A percentile compares a stretch with the other conserved stretches of the same genome.
phyloP scores from a whole-genome alignment of 106 monocot species.

The Allium fistulosum region DNA sequence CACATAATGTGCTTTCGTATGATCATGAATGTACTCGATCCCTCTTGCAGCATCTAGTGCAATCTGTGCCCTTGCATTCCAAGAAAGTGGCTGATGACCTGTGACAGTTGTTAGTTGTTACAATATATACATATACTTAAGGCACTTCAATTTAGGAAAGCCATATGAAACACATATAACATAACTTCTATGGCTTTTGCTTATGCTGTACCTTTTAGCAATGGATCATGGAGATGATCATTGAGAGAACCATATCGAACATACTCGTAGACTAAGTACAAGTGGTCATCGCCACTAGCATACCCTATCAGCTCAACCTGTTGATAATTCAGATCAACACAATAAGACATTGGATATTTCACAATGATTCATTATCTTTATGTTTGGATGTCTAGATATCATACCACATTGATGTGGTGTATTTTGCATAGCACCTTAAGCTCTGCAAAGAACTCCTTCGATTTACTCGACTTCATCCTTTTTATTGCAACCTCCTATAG shows the following conservation, averaged over 20 bases:
- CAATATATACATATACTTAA: too few species aligned
- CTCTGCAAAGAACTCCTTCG: constrained; percentile 53
- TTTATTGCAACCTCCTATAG: constrained; percentile 49
- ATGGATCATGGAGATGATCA: constrained; percentile 58
- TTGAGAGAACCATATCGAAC: constrained; percentile 44
- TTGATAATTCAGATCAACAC: neutral
- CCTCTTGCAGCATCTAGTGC: constrained; percentile 49
- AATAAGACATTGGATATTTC: neutral
- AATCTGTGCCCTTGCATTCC: constrained; percentile 45
- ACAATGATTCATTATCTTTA: neutral
- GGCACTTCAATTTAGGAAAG: too few species aligned
- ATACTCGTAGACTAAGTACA: constrained; percentile 44
- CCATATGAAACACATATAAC: too few species aligned
- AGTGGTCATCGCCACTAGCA: constrained; percentile 37
- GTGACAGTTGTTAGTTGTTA: neutral
- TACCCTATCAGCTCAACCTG: constrained; percentile 49
- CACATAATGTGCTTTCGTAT: constrained; percentile 33
- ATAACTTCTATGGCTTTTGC: too few species aligned
- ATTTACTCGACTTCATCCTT: constrained; percentile 46
- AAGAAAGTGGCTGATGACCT: constrained; percentile 54
- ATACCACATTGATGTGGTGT: constrained; percentile 55
- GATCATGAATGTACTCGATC: constrained; percentile 53
- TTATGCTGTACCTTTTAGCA: constrained; percentile 26
- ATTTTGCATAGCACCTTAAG: constrained; percentile 53
- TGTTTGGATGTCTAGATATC: neutral